phyloP scores from a whole-genome alignment of 129 eudicot genomes.

The Saposhnikovia divaricata region DNA sequence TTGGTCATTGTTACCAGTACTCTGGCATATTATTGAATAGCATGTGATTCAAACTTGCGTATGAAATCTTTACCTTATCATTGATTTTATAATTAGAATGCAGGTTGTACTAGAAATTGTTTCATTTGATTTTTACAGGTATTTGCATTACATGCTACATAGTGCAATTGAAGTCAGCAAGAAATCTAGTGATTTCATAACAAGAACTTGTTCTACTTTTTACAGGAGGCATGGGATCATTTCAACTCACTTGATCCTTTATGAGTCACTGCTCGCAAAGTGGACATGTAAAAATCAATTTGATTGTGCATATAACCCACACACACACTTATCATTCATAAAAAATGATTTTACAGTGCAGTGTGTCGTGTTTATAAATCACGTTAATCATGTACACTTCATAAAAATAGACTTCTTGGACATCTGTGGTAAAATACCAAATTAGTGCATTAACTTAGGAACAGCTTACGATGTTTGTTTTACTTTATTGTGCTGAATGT shows the following conservation, averaged over 20 bases:
- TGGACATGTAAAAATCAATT: constrained; percentile 9
- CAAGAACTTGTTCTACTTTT: constrained; percentile 5
- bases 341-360: neutral
- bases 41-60: no score
- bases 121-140: no score
- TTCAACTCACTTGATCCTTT: constrained; percentile 56
- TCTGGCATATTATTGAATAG: no score
- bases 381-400: neutral
- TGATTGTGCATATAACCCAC: neutral
- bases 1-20: no score
- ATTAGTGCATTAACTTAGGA: no score
- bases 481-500: no score
- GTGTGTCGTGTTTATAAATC: neutral
- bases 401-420: neutral
- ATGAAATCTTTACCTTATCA: no score
- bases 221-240: constrained; percentile 93
- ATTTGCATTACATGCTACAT: no score
- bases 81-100: no score
- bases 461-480: no score
- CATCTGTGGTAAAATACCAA: neutral
- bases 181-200: neutral
- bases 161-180: no score
- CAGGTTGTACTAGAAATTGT: no score
- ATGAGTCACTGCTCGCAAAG: constrained; percentile 20
- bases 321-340: neutral